Percentiles rank a stretch among this genome's conserved stretches.
Evolutionary conservation across 208 protist genomes (phyloP).

Genomic region (Acanthamoeba culbertsoni): DNA sequence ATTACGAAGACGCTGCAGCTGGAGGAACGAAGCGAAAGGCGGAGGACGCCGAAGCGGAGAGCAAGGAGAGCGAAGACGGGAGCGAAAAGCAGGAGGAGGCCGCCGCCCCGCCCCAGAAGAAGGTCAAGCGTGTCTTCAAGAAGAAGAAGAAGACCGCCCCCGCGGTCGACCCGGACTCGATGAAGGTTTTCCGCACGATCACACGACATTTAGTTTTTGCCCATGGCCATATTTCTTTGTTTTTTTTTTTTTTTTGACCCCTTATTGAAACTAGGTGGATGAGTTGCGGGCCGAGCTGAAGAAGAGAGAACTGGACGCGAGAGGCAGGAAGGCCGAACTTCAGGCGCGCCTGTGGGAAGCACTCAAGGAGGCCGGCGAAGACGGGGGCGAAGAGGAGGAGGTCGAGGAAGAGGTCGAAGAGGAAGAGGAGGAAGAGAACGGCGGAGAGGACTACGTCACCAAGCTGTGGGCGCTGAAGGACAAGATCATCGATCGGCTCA

Average conservation of each 20-base stretch:
- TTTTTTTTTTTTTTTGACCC: not conserved
- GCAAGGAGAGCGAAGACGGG: not conserved
- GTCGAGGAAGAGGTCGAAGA: not conserved
- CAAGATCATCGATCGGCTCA: not conserved
- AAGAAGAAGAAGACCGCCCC: not conserved
- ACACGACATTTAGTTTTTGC: too few species aligned
- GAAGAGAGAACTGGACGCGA: not conserved
- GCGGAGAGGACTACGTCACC: not conserved
- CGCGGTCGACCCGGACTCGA: not conserved
- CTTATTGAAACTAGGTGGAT: not conserved
- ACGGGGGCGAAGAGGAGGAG: not conserved
- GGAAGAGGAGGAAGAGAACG: not conserved
- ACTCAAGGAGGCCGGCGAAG: not conserved
- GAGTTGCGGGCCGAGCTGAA: not conserved
- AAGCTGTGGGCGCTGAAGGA: conserved; percentile 42
- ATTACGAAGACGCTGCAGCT: not conserved
- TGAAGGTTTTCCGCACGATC: not conserved
- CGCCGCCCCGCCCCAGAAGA: not conserved
- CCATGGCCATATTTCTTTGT: too few species aligned
- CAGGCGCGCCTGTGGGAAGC: not conserved
- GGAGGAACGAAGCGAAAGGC: not conserved
- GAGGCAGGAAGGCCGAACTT: not conserved
- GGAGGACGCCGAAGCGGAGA: not conserved
- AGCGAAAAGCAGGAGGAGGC: not conserved
- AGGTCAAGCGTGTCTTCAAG: not conserved